Base-by-base conservation (phyloP, 352 stramenopile genomes). In the Phytophthora citrophthora region DNA sequence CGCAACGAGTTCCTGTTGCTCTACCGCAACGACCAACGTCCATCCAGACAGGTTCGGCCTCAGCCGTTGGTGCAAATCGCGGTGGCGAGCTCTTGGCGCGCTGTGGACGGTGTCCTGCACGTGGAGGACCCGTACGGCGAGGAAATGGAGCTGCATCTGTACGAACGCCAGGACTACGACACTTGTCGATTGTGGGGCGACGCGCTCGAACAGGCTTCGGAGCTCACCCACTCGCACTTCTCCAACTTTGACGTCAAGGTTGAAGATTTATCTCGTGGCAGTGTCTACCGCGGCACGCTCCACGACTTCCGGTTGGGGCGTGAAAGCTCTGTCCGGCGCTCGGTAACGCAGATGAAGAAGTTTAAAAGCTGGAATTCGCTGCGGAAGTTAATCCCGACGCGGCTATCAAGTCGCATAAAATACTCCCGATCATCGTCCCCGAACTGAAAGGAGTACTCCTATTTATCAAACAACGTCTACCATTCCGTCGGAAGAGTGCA, bases 111-210 rank as follows among this genome's bases (percentile, higher is more conserved):
- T 20, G 71, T 76, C 5, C 68, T 92, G 40, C 71, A 76, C 11
- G 69, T 89, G 36, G 70, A 81, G 29, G 83, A 83, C 24, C 76
- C 81, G n/a, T 85, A 80, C 66, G 77, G 79, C 27, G 81, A 90
- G 56, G 70, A 72, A n/a, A 90, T 92, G 83, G 83, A 92, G 54
- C 67, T 92, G 26, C 78, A 86, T 61, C 52, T 89, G 43, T 92
- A 92, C 72, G 77, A 89, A 29, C 79, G 81, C 13, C 38, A 74
- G 5, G 74, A 93, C 58, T 53, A 57, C 7, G 43, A 57, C 7
- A 54, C 43, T 3, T 46, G 61, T 18, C 31, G 57, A 18, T 50
- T 56, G 11, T 93, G 84, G 84, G 60, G 72, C 27, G 50, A 81
- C 3, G 76, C 79, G 9, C 66, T 93, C 2, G 79, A 89, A 52